These are phyloP conservation scores for Teratosphaeria viscida DNA, from an alignment of 2,329 filamentous ascomycete genomes.

Conservation along the genomic window DNA sequence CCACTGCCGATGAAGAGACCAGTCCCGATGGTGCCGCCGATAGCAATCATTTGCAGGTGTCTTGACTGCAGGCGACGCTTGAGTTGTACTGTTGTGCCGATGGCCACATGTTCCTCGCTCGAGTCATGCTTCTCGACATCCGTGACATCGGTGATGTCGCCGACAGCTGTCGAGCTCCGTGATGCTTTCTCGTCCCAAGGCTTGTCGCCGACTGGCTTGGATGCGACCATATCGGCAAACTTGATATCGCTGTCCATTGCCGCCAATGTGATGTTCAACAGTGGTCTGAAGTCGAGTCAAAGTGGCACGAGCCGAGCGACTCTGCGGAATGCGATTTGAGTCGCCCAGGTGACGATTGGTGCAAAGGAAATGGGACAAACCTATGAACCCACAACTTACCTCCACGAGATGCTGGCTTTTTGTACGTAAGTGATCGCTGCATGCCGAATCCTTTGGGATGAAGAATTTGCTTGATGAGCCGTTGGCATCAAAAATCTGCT, in stretches of 20 bases:
- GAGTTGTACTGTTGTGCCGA: conserved; percentile 21
- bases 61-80: conserved; percentile 25
- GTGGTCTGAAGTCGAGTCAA: background rate
- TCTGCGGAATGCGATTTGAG: background rate
- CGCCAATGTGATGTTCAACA: background rate
- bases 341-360: background rate
- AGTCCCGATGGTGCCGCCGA: conserved; percentile 24
- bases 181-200: background rate
- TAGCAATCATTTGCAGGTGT: conserved; percentile 30
- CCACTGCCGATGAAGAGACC: conserved; percentile 34
- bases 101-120: background rate
- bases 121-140: background rate
- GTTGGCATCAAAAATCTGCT: background rate
- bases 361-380: background rate
- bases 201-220: background rate
- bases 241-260: background rate
- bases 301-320: background rate
- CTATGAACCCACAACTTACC: background rate
- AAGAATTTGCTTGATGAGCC: background rate
- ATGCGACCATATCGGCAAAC: background rate
- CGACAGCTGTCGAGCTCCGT: background rate
- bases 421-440: background rate
- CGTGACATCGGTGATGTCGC: background rate
- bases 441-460: background rate
- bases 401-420: background rate